phyloP scores from a whole-genome alignment of 2,329 filamentous ascomycete species.

The Sclerotinia subarctica region DNA sequence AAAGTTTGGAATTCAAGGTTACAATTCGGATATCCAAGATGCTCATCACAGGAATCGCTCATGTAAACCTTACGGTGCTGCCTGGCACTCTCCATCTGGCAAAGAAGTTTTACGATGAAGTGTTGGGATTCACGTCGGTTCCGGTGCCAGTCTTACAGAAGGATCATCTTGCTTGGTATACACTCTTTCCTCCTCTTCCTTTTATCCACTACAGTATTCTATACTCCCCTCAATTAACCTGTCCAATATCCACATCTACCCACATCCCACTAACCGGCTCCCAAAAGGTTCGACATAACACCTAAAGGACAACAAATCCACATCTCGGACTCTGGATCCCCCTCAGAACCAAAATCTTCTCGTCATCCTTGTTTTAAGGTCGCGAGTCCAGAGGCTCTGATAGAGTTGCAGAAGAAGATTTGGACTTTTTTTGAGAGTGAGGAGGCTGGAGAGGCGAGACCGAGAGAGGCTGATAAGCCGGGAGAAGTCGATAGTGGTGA shows the following conservation, averaged over 20 bases:
- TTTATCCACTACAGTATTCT: background rate
- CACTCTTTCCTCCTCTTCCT: background rate
- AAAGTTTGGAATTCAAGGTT: too few species aligned
- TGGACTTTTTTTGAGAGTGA: constrained; percentile 48
- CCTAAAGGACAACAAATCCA: constrained; percentile 54
- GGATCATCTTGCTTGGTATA: constrained; percentile 53
- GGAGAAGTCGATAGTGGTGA: constrained; percentile 46
- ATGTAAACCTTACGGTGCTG: constrained; percentile 59
- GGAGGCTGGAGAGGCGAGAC: constrained; percentile 48
- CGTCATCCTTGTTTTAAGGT: constrained; percentile 60
- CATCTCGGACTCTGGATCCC: constrained; percentile 44
- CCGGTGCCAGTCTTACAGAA: constrained; percentile 52
- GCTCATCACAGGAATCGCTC: constrained; percentile 50
- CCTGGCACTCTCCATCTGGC: constrained; percentile 50
- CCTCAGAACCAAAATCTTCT: constrained; percentile 42
- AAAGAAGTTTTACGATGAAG: constrained; percentile 52
- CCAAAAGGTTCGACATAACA: constrained; percentile 53
- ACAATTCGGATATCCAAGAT: constrained; percentile 12
- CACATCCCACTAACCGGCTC: background rate
- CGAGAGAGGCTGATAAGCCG: constrained; percentile 53
- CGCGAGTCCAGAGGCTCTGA: constrained; percentile 46
- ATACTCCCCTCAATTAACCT: background rate
- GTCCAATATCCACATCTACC: background rate
- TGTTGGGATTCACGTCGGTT: constrained; percentile 52
- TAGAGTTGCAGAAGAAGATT: constrained; percentile 47